Evolutionary conservation across 2,329 filamentous ascomycete genomes (phyloP), one percentile per base, ranked within the genome.

Genomic region (Fusarium sp.): DNA sequence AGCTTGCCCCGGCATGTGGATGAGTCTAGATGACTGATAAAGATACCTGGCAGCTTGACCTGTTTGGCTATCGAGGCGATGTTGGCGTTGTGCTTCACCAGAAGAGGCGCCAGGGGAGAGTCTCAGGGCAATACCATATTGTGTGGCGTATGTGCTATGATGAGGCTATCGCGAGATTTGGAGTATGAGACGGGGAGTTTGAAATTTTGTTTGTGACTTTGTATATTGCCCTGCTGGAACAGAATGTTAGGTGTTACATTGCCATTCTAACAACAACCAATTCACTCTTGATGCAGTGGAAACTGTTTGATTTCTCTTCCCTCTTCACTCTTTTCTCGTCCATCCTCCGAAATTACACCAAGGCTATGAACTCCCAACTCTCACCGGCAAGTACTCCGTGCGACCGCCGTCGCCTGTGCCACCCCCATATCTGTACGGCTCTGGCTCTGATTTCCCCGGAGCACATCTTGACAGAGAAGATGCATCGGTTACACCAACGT

Each of bases 81-180:
- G 17, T 36, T 58, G 50, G 56, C 22, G 50, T 49, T 62, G 54
- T 49, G 29, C 35, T 45, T 36, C 49, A 44, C 36, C 49, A 27
- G 41, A 61, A 49, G 55, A 27, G 35, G 50, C 56, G 39, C 36
- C 42, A 39, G 36, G 36, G 42, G 52, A 41, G 42, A 54, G 42
- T 27, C 41, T 31, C 22, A 29, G 29, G 38, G 27, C 49, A 53
- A 29, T 41, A 27, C 22, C 27, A 29, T 33, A 29, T 33, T 55
- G 33, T 65, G 49, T 61, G 54, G 41, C 33, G 31, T 36, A 49
- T 25, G 45, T 56, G 55, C 57, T 47, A n/a, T 29, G 38, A 41
- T 65, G 67, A 70, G 41, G 67, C 60, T 65, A 71, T 71, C 67
- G 56, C 47, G 46, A 62, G 46, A 47, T 52, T 65, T 27, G 25